Percentiles rank a stretch among this genome's conserved stretches.
phyloP scores from a whole-genome alignment of 129 eudicot genomes.

The sunflower (Helianthus annuus) region HanXRQr2.0-SUNRISE NC_035435.2:115873016-115873515 shows the following conservation, averaged over 20 bases:
- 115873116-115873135: not conserved
- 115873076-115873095: slow-evolving; percentile 23
- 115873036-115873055: slow-evolving; percentile 11
- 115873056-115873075: slow-evolving; percentile 33
- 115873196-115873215: slow-evolving; percentile 14
- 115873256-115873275: slow-evolving; percentile 36
- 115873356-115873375: not conserved
- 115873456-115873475: too few species aligned
- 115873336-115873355: slow-evolving; percentile 24
- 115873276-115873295: slow-evolving; percentile 32
- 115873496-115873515: too few species aligned
- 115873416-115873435: not conserved
- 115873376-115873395: slow-evolving; percentile 28
- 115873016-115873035: slow-evolving; percentile 14
- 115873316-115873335: slow-evolving; percentile 3
- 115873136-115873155: not conserved
- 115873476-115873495: not conserved
- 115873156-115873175: slow-evolving; percentile 13
- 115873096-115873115: slow-evolving; percentile 17
- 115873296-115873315: slow-evolving; percentile 27
- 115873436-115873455: too few species aligned
- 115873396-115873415: slow-evolving; percentile 13
- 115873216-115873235: slow-evolving; percentile 21
- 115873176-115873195: slow-evolving; percentile 12
- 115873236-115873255: slow-evolving; percentile 28